A percentile compares a stretch with the other conserved stretches of the same genome.
Evolutionary conservation across 2,329 filamentous ascomycete genomes (phyloP).

Genomic region (Exophiala aquamarina): DNA sequence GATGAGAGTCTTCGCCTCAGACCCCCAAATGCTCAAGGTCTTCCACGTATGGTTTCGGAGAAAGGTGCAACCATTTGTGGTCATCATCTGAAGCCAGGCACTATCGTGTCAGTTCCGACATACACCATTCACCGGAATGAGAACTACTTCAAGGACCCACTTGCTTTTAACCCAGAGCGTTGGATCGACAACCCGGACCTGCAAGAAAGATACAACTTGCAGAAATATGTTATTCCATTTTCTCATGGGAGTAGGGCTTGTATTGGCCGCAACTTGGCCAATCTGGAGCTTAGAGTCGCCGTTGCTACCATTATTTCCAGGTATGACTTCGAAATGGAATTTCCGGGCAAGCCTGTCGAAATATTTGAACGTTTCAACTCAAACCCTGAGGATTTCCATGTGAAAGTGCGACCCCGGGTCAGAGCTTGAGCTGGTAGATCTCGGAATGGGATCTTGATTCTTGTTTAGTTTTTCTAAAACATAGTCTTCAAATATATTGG

Average conservation of each 20-base stretch:
- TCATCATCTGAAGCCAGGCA: slow-evolving; percentile 48
- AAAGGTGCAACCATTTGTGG: slow-evolving; percentile 14
- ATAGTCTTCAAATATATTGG: no score
- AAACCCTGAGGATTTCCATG: no score
- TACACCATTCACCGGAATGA: slow-evolving; percentile 57
- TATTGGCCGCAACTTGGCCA: slow-evolving; percentile 37
- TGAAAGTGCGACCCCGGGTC: no score
- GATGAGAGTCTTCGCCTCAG: slow-evolving; percentile 46
- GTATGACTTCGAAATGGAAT: slow-evolving; percentile 42
- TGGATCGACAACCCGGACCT: slow-evolving; percentile 45
- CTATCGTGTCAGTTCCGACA: slow-evolving; percentile 53
- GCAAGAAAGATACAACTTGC: slow-evolving; percentile 21
- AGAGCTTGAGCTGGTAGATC: no score
- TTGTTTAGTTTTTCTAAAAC: no score
- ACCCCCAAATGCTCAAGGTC: background rate
- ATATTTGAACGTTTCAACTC: no score
- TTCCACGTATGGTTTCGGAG: slow-evolving; percentile 10
- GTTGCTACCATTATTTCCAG: slow-evolving; percentile 43
- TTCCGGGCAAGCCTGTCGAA: no score
- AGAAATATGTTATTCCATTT: slow-evolving; percentile 38
- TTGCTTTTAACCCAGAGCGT: slow-evolving; percentile 39
- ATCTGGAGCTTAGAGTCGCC: slow-evolving; percentile 48
- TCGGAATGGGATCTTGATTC: no score
- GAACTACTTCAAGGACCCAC: slow-evolving; percentile 49
- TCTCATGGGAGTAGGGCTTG: slow-evolving; percentile 39